phyloP scores from a whole-genome alignment of 768 basidiomycete species.

The Panellus pusillus region DNA sequence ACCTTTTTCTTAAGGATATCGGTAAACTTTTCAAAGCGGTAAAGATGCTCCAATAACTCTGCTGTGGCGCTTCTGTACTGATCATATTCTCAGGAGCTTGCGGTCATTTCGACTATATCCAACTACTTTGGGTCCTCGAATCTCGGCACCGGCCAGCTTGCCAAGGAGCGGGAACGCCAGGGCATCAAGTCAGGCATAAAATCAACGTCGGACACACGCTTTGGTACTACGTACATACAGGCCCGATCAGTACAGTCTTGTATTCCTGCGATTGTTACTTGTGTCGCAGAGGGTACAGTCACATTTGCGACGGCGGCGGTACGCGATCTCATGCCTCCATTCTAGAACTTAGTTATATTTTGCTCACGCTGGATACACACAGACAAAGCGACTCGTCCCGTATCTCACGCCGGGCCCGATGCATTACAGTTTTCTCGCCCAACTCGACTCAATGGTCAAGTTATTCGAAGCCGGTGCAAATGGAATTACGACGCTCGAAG shows the following conservation, averaged over 20 bases:
- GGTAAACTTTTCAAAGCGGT: conserved; percentile 31
- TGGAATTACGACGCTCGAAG: conserved; percentile 28
- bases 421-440: conserved; percentile 20
- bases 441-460: conserved; percentile 22
- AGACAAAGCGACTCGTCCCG: conserved; percentile 23
- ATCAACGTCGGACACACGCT: conserved; percentile 27
- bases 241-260: conserved; percentile 23
- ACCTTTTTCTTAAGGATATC: conserved; percentile 30
- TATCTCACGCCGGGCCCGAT: conserved; percentile 19
- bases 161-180: conserved; percentile 20
- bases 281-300: conserved; percentile 17
- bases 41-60: no score
- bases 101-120: conserved; percentile 24
- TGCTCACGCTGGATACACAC: no score
- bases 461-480: conserved; percentile 24
- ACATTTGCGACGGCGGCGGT: conserved; percentile 28
- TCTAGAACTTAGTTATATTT: no score
- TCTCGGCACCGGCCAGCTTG: conserved; percentile 26
- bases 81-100: no score
- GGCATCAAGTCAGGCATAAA: conserved; percentile 24
- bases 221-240: conserved; percentile 27
- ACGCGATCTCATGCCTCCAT: neutral
- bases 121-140: conserved; percentile 31
- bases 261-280: conserved; percentile 24
- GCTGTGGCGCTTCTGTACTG: no score